Percentiles rank a stretch among this genome's conserved stretches.
phyloP scores from a whole-genome alignment of 805 yeast genomes.

The Ascoidea asiatica region DNA sequence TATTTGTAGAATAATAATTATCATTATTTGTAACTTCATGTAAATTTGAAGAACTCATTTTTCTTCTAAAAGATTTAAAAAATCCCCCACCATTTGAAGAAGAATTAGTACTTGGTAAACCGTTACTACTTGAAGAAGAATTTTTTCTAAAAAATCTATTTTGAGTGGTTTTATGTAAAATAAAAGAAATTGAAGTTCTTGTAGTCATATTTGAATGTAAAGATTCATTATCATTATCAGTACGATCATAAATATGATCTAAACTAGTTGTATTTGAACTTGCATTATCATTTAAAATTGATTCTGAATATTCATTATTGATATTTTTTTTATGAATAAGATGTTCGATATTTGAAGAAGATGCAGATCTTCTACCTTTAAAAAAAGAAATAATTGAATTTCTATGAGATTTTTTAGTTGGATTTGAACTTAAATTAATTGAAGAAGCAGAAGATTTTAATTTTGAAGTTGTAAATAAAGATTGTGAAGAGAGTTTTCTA shows the following conservation, averaged over 20 bases:
- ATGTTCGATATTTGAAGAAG: constrained; percentile 5
- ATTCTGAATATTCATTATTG: background rate
- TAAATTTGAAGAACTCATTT: background rate
- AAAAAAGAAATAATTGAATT: constrained; percentile 8
- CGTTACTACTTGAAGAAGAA: background rate
- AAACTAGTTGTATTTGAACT: constrained; percentile 5
- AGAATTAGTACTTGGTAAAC: background rate
- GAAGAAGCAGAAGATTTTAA: background rate
- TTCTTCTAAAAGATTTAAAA: background rate
- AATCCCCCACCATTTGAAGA: background rate
- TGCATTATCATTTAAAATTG: constrained; percentile 4
- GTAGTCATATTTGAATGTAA: constrained; percentile 9
- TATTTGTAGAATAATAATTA: no score
- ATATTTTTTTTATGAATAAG: background rate
- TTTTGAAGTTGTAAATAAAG: background rate
- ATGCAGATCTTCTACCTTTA: constrained; percentile 7
- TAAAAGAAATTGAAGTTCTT: constrained; percentile 6
- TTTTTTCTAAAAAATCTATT: no score
- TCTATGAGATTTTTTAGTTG: background rate
- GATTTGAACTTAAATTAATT: background rate
- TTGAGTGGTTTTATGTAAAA: background rate
- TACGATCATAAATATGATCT: background rate
- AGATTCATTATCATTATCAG: constrained; percentile 7
- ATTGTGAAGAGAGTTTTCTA: background rate
- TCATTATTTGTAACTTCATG: background rate